Evolutionary conservation across 2,329 filamentous ascomycete species (phyloP).

Genomic region (Cladophialophora yegresii): DNA sequence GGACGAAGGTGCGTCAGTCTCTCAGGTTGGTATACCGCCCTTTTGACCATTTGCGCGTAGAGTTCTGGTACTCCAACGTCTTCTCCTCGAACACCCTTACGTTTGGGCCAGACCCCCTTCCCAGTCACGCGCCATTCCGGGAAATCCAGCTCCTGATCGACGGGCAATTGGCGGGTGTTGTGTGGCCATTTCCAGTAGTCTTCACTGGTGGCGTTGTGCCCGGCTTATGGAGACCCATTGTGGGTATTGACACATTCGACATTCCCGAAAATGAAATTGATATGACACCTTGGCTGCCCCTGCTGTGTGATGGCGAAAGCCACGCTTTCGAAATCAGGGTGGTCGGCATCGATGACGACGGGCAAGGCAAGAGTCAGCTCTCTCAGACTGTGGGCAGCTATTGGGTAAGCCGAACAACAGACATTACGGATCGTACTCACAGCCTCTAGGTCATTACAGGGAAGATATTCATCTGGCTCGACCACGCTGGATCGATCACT

Average conservation of each 20-base stretch:
- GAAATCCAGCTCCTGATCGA: constrained; percentile 10
- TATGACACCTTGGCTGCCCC: constrained; percentile 8
- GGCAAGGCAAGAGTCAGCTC: neutral
- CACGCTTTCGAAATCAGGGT: constrained; percentile 1
- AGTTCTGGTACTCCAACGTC: constrained; percentile 16
- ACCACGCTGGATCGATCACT: neutral
- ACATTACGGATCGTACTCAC: neutral
- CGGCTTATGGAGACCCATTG: constrained; percentile 10
- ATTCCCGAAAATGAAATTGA: constrained; percentile 14
- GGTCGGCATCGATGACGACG: constrained; percentile 5
- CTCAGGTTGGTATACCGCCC: neutral
- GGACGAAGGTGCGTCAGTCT: constrained; percentile 1
- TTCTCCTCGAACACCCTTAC: constrained; percentile 3
- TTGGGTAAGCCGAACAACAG: neutral
- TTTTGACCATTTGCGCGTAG: neutral
- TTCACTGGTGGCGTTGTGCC: constrained; percentile 15
- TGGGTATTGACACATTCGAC: constrained; percentile 8
- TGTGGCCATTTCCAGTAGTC: constrained; percentile 9
- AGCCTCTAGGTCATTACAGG: constrained; percentile 1
- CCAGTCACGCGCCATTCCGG: constrained; percentile 2
- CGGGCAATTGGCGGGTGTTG: constrained; percentile 5
- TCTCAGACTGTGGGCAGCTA: constrained; percentile 6
- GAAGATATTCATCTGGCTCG: constrained; percentile 11
- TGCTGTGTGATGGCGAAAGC: constrained; percentile 7
- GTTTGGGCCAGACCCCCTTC: neutral